Conservation (phyloP, 371 early-diverging fungal genomes). For the Mucor saturninus region DNA sequence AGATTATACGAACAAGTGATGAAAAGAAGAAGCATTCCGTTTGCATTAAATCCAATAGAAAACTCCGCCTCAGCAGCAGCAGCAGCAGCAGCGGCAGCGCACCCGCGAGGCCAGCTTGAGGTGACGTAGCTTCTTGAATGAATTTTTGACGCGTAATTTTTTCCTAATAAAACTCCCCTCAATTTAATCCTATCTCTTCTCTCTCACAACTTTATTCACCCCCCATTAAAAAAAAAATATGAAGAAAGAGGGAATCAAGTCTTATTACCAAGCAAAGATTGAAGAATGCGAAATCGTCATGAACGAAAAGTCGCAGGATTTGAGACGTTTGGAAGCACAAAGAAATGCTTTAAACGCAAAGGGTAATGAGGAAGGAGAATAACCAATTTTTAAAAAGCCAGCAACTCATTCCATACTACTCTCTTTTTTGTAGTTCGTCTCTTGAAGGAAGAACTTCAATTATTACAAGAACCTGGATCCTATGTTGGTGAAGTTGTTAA, state of each 20-base stretch:
- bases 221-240: constrained; percentile 20
- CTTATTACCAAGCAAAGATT: constrained; percentile 81
- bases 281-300: constrained; percentile 89
- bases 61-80: not conserved
- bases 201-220: not conserved
- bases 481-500: constrained; percentile 99
- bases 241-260: constrained; percentile 68
- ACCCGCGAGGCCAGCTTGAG: not conserved
- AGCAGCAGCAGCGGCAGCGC: not conserved
- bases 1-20: constrained; percentile 44
- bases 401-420: not conserved
- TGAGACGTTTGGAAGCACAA: constrained; percentile 98
- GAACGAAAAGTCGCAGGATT: constrained; percentile 91
- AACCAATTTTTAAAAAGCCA: not conserved
- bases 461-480: constrained; percentile 97
- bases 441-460: constrained; percentile 96
- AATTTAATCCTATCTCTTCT: not conserved
- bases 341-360: constrained; percentile 96
- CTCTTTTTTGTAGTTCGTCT: constrained; percentile 78
- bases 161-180: not conserved
- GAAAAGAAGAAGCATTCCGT: constrained; percentile 29
- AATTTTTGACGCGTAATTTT: constrained; percentile 2
- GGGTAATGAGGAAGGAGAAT: constrained; percentile 52
- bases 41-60: constrained; percentile 5
- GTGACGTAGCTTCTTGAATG: constrained; percentile 1